Conservation (phyloP, 306 rosid species). For the Coriaria nepalensis region DNA sequence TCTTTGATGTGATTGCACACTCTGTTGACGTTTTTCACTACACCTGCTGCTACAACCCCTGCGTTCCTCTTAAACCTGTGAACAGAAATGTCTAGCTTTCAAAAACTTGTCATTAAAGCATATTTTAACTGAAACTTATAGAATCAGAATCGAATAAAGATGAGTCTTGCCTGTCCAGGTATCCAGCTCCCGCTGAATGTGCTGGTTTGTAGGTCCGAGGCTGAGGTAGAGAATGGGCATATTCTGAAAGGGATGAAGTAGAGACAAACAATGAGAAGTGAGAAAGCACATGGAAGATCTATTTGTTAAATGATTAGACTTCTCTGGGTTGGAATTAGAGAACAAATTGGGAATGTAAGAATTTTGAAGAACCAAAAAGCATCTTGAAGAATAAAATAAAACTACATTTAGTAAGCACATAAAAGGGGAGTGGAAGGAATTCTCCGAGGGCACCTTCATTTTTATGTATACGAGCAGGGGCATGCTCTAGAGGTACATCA, state of each 20-base stretch:
- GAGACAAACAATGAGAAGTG: neutral
- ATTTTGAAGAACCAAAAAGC: too few species aligned
- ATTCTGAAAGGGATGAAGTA: conserved; percentile 12
- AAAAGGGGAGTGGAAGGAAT: neutral
- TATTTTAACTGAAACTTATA: too few species aligned
- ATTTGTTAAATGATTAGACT: neutral
- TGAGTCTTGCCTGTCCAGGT: conserved; percentile 54
- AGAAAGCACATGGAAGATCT: neutral
- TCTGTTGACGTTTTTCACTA: conserved; percentile 56
- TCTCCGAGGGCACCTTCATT: conserved; percentile 24
- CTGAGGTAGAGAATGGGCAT: conserved; percentile 30
- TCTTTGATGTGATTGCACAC: conserved; percentile 51
- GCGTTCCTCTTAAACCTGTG: conserved; percentile 81
- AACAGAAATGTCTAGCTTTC: neutral
- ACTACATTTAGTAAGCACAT: neutral
- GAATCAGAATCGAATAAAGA: too few species aligned
- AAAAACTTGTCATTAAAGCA: neutral
- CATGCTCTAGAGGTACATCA: conserved; percentile 38
- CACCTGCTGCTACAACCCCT: conserved; percentile 66
- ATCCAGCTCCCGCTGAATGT: conserved; percentile 39
- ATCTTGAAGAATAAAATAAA: too few species aligned
- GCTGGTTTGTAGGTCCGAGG: conserved; percentile 42
- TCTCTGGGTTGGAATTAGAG: too few species aligned
- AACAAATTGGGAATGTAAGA: too few species aligned
- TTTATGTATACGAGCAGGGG: conserved; percentile 19